Base-by-base conservation (phyloP, 805 yeast genomes). In the Ogataea dorogensis region DNA sequence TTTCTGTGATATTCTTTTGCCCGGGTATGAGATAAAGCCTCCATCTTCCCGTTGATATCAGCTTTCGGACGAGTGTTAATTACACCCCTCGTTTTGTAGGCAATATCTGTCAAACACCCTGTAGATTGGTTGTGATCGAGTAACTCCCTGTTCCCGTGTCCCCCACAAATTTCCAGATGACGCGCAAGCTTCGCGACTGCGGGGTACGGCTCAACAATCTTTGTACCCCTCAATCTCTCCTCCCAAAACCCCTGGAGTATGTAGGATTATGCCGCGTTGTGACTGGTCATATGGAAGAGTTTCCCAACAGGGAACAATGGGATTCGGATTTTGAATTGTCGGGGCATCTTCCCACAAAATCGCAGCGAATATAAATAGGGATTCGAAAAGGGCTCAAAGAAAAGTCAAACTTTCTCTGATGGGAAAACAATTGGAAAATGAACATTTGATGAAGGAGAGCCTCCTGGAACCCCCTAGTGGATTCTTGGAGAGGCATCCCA, bases 401-500 rank as follows among this genome's bases (percentile, higher is more conserved):
- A 15, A 9, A 10, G 14, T 12, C 15, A 9, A 12, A 11, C 5
- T 11, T 11, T 12, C 4, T 15, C 13, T 4, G 17, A 28, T 28
- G 31, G 5, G 11, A 3, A 43, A 54, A 27, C 54, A 48, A 10
- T 45, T 54, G 32, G 67, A 62, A 40, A 59, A 58, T 33, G 63
- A 59, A 31, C 64, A 60, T 25, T 43, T 59, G 26, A 52, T 58
- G 53, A 53, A 50, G 36, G 63, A 54, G 27, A 33, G 28, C 14
- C 44, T 59, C 2, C 17, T 61, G 15, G 46, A 43, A 6, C 63
- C 62, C 19, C 66, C 68, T 14, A 24, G 39, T 18, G 68, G 67
- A 3, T 63, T 62, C 44, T 44, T 61, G 28, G 56, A 59, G 15
- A 59, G 67, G 45, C 71, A 75, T 47, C 67, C 71, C 31, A 59